phyloP scores from a whole-genome alignment of 2,329 filamentous ascomycete genomes.

The Pyricularia grisea region DNA sequence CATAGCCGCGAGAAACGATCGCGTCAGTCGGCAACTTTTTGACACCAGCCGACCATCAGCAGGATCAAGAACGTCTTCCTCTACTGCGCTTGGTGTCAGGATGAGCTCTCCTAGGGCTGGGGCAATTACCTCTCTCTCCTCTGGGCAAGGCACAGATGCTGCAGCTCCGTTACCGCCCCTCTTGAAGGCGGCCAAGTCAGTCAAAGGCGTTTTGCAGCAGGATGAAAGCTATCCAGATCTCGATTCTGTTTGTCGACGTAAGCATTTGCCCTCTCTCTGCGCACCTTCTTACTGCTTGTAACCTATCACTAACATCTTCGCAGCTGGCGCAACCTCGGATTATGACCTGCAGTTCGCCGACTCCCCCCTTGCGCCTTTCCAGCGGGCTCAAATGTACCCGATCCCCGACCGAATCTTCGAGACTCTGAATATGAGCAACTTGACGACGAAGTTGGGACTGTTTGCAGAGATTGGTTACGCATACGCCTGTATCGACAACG shows the following conservation, averaged over 20 bases:
- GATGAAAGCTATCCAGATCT: slow-evolving; percentile 82
- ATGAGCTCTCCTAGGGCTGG: slow-evolving; percentile 10
- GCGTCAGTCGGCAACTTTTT: slow-evolving; percentile 3
- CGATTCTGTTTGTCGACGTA: slow-evolving; percentile 82
- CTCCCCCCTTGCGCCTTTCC: slow-evolving; percentile 77
- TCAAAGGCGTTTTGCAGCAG: slow-evolving; percentile 67
- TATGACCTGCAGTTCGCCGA: slow-evolving; percentile 68
- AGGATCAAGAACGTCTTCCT: slow-evolving; percentile 2
- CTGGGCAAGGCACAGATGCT: slow-evolving; percentile 11
- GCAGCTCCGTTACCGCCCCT: slow-evolving; percentile 51
- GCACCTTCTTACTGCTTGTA: not conserved
- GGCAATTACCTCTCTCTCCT: not conserved
- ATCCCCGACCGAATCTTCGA: slow-evolving; percentile 90
- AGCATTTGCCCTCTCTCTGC: slow-evolving; percentile 27
- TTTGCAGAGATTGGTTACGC: slow-evolving; percentile 93
- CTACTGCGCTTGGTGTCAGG: not conserved
- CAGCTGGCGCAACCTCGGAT: slow-evolving; percentile 83
- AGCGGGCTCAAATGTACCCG: slow-evolving; percentile 75
- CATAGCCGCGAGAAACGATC: slow-evolving; percentile 38
- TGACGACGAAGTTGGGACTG: slow-evolving; percentile 88
- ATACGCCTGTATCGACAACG: slow-evolving; percentile 93
- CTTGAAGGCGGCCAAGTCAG: slow-evolving; percentile 69
- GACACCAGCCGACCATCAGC: not conserved
- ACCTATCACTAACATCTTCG: slow-evolving; percentile 18
- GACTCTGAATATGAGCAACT: slow-evolving; percentile 79